These are phyloP conservation scores for Aspergillus uvarum DNA, from an alignment of 2,329 filamentous ascomycete genomes.

Conservation along the genomic window DNA sequence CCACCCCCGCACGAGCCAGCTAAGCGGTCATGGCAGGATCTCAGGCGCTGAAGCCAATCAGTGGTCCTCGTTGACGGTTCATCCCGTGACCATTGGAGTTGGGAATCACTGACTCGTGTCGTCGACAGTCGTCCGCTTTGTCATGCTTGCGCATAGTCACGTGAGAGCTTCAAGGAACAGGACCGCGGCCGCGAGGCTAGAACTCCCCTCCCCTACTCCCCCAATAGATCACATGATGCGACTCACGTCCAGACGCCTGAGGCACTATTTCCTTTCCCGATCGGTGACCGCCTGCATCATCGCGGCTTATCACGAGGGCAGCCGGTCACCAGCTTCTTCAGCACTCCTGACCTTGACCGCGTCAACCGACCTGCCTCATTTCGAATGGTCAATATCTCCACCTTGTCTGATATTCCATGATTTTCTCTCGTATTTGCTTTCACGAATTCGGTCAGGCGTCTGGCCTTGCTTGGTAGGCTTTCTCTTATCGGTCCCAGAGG, in stretches of 20 bases:
- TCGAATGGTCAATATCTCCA: neutral
- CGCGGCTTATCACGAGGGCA: constrained; percentile 17
- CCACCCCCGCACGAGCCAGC: constrained; percentile 20
- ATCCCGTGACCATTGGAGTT: constrained; percentile 4
- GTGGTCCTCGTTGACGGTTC: constrained; percentile 10
- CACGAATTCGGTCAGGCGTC: neutral
- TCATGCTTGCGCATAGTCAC: neutral
- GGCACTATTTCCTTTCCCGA: neutral
- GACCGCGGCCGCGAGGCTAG: neutral
- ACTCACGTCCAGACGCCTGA: constrained; percentile 6
- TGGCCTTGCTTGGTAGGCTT: neutral
- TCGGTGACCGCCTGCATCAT: constrained; percentile 21
- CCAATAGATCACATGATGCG: constrained; percentile 11
- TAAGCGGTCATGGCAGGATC: constrained; percentile 5
- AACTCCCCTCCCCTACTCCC: neutral
- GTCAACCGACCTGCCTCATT: constrained; percentile 3
- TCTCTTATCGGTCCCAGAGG: neutral
- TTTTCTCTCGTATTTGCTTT: neutral
- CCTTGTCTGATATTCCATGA: neutral
- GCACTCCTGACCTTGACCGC: constrained; percentile 5
- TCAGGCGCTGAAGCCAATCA: constrained; percentile 13
- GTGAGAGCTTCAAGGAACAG: neutral
- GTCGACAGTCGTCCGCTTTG: constrained; percentile 17
- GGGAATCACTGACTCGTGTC: constrained; percentile 10
- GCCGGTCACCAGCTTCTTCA: constrained; percentile 6